Conservation (phyloP, 768 basidiomycete genomes). For the Lentinula detonsa region DNA sequence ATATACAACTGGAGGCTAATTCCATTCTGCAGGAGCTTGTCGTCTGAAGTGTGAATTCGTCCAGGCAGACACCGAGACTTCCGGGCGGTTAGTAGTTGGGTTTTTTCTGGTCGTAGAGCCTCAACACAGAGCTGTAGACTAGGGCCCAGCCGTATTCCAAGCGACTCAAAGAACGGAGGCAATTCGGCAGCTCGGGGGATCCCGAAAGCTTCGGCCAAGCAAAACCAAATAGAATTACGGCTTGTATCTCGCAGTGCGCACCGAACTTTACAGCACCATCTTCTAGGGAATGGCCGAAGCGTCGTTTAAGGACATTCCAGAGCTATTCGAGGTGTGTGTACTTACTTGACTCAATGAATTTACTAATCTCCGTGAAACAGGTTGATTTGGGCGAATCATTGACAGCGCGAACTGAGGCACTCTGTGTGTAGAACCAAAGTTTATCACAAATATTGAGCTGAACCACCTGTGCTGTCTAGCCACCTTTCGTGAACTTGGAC, state of each 20-base stretch:
- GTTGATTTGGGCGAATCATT: constrained; percentile 89
- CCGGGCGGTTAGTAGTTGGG: no score
- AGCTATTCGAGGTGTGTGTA: constrained; percentile 82
- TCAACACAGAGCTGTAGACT: no score
- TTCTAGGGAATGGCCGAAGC: constrained; percentile 51
- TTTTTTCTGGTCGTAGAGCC: no score
- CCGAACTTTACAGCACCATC: neutral
- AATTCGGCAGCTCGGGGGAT: no score
- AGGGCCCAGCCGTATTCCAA: no score
- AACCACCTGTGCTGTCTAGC: constrained; percentile 40
- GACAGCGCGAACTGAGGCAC: constrained; percentile 83
- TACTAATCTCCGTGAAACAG: constrained; percentile 27
- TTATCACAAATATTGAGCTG: constrained; percentile 3
- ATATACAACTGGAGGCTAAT: neutral
- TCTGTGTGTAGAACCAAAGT: constrained; percentile 51
- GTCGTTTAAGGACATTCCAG: constrained; percentile 89
- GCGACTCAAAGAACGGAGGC: no score
- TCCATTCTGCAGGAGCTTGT: neutral
- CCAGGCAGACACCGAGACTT: no score
- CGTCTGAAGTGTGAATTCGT: no score
- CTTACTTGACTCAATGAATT: neutral
- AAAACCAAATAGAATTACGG: neutral
- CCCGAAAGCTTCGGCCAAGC: neutral
- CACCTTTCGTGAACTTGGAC: constrained; percentile 94
- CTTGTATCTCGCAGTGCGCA: neutral